phyloP scores from a whole-genome alignment of 192 early-diverging fungal species.

The Linderina pennispora region DNA sequence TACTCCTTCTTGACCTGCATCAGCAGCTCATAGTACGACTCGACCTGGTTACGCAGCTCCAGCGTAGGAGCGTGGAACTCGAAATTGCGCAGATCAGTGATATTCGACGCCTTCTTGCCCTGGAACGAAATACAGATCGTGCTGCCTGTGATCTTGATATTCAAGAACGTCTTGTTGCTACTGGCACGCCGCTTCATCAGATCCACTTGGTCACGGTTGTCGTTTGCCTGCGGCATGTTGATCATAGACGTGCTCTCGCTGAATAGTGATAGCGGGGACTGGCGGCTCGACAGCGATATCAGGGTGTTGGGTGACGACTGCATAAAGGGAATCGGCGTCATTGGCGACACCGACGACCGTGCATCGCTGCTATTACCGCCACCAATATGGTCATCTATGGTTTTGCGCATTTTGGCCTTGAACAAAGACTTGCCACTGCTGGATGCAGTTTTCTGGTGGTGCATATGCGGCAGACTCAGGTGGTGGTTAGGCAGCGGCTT shows the following conservation, averaged over 20 bases:
- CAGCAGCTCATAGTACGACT: slow-evolving; percentile 46
- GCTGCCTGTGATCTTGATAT: slow-evolving; percentile 83
- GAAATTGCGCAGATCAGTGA: slow-evolving; percentile 46
- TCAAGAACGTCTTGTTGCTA: slow-evolving; percentile 82
- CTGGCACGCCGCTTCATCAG: slow-evolving; percentile 85
- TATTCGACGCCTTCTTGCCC: slow-evolving; percentile 52
- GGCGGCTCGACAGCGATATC: slow-evolving; percentile 21
- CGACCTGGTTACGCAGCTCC: slow-evolving; percentile 47
- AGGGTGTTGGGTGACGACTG: no score
- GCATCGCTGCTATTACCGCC: no score
- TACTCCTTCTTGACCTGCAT: slow-evolving; percentile 49
- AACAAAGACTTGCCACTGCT: neutral
- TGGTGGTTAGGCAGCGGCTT: no score
- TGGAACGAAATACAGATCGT: slow-evolving; percentile 80
- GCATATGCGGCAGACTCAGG: no score
- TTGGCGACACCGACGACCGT: no score
- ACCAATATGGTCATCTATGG: slow-evolving; percentile 12
- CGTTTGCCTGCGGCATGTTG: slow-evolving; percentile 22
- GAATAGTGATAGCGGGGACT: slow-evolving; percentile 19
- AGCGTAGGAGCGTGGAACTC: slow-evolving; percentile 44
- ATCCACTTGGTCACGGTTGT: slow-evolving; percentile 50
- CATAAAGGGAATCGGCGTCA: no score
- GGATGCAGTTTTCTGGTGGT: no score
- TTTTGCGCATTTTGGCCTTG: slow-evolving; percentile 7
- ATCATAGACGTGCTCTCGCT: slow-evolving; percentile 29